Conservation (phyloP, 208 protist genomes). For the Trypanosoma rangeli region DNA sequence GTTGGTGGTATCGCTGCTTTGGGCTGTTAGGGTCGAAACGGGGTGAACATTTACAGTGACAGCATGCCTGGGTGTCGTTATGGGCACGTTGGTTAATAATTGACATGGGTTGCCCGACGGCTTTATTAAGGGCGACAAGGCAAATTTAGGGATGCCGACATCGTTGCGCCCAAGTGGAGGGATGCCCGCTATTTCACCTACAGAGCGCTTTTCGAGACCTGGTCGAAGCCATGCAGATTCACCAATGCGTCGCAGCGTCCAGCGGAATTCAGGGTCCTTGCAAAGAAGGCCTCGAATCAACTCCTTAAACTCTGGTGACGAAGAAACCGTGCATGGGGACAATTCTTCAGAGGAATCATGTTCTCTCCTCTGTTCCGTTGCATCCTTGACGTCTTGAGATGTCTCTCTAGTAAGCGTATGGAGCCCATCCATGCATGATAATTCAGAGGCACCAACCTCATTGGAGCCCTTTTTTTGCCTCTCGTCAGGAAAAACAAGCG, state of each 20-base stretch:
- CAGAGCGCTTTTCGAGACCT: neutral
- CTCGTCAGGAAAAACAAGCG: conserved; percentile 45
- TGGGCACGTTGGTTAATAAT: neutral
- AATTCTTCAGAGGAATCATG: neutral
- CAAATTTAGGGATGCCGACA: neutral
- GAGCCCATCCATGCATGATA: neutral
- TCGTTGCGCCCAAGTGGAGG: neutral
- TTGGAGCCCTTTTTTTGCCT: neutral
- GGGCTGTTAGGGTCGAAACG: neutral
- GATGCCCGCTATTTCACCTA: neutral
- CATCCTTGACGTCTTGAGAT: neutral
- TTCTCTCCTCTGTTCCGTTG: neutral
- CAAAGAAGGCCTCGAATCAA: conserved; percentile 51
- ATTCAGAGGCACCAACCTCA: no score
- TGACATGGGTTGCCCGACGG: no score
- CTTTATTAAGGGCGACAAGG: neutral
- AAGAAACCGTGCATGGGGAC: neutral
- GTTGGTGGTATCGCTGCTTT: neutral
- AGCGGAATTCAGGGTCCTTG: conserved; percentile 44
- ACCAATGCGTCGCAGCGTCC: conserved; percentile 21
- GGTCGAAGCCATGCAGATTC: conserved; percentile 11
- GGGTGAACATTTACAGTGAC: neutral
- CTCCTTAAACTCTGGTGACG: conserved; percentile 44
- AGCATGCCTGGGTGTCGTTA: neutral
- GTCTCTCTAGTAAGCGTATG: neutral